These are phyloP conservation scores for Botrytis aclada DNA, from an alignment of 2,329 filamentous ascomycete genomes.

Conservation along the genomic window DNA sequence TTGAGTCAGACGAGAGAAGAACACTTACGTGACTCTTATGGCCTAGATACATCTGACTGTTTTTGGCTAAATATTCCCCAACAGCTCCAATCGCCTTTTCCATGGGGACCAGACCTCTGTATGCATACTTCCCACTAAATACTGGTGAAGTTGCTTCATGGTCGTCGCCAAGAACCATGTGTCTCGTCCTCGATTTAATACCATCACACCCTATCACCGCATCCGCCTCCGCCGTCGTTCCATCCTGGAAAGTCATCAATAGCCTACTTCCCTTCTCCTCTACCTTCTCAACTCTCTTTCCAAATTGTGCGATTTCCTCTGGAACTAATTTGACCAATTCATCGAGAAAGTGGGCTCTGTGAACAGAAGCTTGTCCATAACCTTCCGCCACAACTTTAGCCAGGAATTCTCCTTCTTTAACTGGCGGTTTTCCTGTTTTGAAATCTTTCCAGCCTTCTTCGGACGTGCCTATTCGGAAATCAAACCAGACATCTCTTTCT, in stretches of 20 bases:
- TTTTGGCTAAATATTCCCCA: slow-evolving; percentile 46
- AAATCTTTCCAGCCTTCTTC: slow-evolving; percentile 29
- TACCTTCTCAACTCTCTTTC: slow-evolving; percentile 39
- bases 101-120: slow-evolving; percentile 59
- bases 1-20: slow-evolving; percentile 50
- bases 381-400: slow-evolving; percentile 27
- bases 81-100: slow-evolving; percentile 46
- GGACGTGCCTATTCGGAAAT: slow-evolving; percentile 33
- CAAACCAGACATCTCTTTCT: slow-evolving; percentile 34
- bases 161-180: slow-evolving; percentile 48
- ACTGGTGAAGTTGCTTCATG: slow-evolving; percentile 45
- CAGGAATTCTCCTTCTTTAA: slow-evolving; percentile 24
- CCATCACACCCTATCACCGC: slow-evolving; percentile 23
- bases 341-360: slow-evolving; percentile 37
- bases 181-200: slow-evolving; percentile 49
- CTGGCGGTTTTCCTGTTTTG: slow-evolving; percentile 17
- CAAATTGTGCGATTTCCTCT: slow-evolving; percentile 37
- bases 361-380: slow-evolving; percentile 32
- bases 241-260: slow-evolving; percentile 45
- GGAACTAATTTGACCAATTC: slow-evolving; percentile 41
- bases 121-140: slow-evolving; percentile 57
- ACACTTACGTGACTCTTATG: slow-evolving; percentile 53
- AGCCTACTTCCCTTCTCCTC: slow-evolving; percentile 33
- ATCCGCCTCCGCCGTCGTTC: slow-evolving; percentile 36
- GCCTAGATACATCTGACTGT: slow-evolving; percentile 54